These are phyloP conservation scores for Fusarium devonianum DNA, from an alignment of 2,329 filamentous ascomycete species.

Conservation along the genomic window DNA sequence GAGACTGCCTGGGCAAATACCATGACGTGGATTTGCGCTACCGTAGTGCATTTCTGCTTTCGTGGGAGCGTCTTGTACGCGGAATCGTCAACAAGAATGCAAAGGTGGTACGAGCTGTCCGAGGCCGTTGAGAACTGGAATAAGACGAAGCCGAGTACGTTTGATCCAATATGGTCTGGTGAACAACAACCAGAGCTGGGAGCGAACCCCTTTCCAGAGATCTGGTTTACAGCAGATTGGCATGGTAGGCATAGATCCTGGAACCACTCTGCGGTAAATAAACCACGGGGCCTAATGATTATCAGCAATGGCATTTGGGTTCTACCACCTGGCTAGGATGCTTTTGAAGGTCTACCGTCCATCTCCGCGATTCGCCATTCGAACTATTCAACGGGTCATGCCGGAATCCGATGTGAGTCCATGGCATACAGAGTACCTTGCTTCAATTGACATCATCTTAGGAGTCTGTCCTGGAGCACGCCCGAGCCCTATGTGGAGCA, in stretches of 20 bases:
- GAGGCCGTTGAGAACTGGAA: slow-evolving; percentile 10
- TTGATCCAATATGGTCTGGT: slow-evolving; percentile 14
- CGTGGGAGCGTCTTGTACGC: slow-evolving; percentile 3
- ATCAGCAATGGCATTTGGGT: slow-evolving; percentile 17
- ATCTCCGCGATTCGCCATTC: slow-evolving; percentile 10
- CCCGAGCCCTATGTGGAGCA: slow-evolving; percentile 11
- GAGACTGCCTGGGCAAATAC: slow-evolving; percentile 32
- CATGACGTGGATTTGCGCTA: slow-evolving; percentile 32
- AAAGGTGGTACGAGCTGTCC: slow-evolving; percentile 11
- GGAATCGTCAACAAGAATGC: slow-evolving; percentile 4
- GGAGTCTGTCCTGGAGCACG: slow-evolving; percentile 10
- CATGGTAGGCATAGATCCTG: slow-evolving; percentile 12
- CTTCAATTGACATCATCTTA: neutral
- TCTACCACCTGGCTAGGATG: slow-evolving; percentile 15
- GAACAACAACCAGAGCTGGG: slow-evolving; percentile 2
- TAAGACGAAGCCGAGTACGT: slow-evolving; percentile 4
- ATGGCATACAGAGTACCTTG: neutral
- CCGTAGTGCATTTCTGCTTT: slow-evolving; percentile 27
- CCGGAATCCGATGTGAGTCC: slow-evolving; percentile 8
- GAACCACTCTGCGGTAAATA: neutral
- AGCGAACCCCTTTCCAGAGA: slow-evolving; percentile 12
- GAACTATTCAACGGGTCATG: slow-evolving; percentile 5
- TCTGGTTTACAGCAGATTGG: slow-evolving; percentile 15
- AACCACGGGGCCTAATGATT: neutral
- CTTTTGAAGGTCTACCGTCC: slow-evolving; percentile 12